phyloP scores from a whole-genome alignment of 2,329 filamentous ascomycete genomes.

The Teratosphaeria gauchensis region DNA sequence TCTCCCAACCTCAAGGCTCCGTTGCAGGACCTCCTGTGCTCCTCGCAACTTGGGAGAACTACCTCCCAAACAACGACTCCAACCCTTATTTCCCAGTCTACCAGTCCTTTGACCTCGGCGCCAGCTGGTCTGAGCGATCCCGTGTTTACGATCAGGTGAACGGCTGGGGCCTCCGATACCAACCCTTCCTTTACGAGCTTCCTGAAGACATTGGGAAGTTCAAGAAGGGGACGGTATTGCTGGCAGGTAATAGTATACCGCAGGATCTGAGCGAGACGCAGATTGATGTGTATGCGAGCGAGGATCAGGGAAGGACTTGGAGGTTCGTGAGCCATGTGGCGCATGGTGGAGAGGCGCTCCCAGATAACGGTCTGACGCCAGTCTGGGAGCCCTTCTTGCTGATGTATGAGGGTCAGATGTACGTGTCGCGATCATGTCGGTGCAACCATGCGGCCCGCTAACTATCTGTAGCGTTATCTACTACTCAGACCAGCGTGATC shows the following conservation, averaged over 20 bases:
- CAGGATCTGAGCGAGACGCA: conserved; percentile 51
- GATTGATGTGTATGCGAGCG: conserved; percentile 60
- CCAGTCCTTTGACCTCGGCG: conserved; percentile 36
- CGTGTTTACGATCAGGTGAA: conserved; percentile 55
- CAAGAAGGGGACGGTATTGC: conserved; percentile 52
- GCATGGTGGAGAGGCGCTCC: conserved; percentile 50
- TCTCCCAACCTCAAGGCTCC: conserved; percentile 27
- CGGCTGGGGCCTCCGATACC: conserved; percentile 57
- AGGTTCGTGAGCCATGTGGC: conserved; percentile 58
- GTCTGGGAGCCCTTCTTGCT: conserved; percentile 64
- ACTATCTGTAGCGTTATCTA: conserved; percentile 43
- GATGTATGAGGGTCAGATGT: conserved; percentile 47
- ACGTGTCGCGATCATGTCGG: background rate
- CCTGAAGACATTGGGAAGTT: conserved; percentile 49
- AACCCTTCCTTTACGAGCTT: conserved; percentile 59
- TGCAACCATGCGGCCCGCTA: background rate
- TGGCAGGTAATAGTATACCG: conserved; percentile 52
- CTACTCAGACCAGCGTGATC: conserved; percentile 62
- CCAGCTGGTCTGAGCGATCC: conserved; percentile 54
- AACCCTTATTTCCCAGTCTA: conserved; percentile 36
- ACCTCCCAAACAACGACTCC: conserved; percentile 36
- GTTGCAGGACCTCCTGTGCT: conserved; percentile 22
- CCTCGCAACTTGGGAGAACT: conserved; percentile 48
- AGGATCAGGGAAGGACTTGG: conserved; percentile 54
- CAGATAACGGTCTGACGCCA: conserved; percentile 56